These are phyloP conservation scores for Nepenthes mirabilis DNA, from an alignment of 148 eudicot species.

Conservation along the genomic window DNA sequence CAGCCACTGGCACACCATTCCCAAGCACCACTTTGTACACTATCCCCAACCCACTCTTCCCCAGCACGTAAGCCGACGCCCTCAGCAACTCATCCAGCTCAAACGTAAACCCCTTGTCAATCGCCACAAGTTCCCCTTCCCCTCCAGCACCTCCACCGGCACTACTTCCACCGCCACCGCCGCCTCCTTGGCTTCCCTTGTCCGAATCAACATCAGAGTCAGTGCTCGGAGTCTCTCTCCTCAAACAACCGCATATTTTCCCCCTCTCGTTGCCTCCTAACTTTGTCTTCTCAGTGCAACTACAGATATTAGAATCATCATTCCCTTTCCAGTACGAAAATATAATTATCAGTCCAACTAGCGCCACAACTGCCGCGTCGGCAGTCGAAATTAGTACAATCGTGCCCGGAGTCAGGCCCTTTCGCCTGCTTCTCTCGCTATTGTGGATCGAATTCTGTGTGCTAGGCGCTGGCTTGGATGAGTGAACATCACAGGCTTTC, in stretches of 20 bases:
- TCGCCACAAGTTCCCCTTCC: slow-evolving; percentile 79
- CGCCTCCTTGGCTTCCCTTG: slow-evolving; percentile 28
- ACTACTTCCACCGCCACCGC: slow-evolving; percentile 15
- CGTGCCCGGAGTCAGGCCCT: slow-evolving; percentile 52
- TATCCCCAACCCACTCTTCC: slow-evolving; percentile 88
- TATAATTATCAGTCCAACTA: slow-evolving; percentile 54
- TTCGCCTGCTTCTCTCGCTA: slow-evolving; percentile 1
- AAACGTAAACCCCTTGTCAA: slow-evolving; percentile 64
- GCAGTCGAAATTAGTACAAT: slow-evolving; percentile 62
- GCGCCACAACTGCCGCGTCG: slow-evolving; percentile 62
- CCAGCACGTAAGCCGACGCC: slow-evolving; percentile 91
- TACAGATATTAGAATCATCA: slow-evolving; percentile 53
- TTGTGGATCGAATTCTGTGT: neutral
- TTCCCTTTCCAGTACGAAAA: slow-evolving; percentile 74
- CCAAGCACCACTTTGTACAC: slow-evolving; percentile 95
- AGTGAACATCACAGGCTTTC: slow-evolving; percentile 22
- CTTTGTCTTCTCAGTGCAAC: slow-evolving; percentile 63
- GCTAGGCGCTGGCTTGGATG: slow-evolving; percentile 12
- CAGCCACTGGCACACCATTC: slow-evolving; percentile 86
- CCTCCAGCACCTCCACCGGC: slow-evolving; percentile 31
- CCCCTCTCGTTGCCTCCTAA: slow-evolving; percentile 39
- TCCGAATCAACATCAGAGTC: slow-evolving; percentile 66
- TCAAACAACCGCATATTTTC: slow-evolving; percentile 28
- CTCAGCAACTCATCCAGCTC: slow-evolving; percentile 78
- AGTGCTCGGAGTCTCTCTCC: slow-evolving; percentile 26